Conservation (phyloP, 2,329 filamentous ascomycete species). For the Cladosporium cucumerinum region DNA sequence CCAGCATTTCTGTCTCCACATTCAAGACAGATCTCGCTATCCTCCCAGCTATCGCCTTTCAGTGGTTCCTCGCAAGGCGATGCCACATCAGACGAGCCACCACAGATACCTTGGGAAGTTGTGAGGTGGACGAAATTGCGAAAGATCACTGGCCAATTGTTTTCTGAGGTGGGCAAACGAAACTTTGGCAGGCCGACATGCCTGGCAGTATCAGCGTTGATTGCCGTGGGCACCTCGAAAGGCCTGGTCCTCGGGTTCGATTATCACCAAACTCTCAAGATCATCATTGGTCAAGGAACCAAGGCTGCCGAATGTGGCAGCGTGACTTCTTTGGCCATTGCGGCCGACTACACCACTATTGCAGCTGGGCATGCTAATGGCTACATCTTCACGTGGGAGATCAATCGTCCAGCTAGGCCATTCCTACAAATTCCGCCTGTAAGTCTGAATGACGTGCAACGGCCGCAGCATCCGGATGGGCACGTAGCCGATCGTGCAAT, state of each 20-base stretch:
- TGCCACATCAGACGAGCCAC: slow-evolving; percentile 39
- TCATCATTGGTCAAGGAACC: slow-evolving; percentile 88
- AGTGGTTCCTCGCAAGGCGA: slow-evolving; percentile 64
- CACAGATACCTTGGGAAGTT: slow-evolving; percentile 89
- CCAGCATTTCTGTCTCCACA: slow-evolving; percentile 74
- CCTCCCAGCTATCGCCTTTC: slow-evolving; percentile 53
- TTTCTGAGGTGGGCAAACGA: slow-evolving; percentile 86
- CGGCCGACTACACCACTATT: slow-evolving; percentile 88
- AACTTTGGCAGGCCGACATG: slow-evolving; percentile 92
- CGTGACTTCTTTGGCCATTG: slow-evolving; percentile 82
- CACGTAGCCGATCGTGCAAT: slow-evolving; percentile 76
- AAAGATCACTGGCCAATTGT: slow-evolving; percentile 83
- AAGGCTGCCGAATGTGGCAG: slow-evolving; percentile 91
- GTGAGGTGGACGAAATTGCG: slow-evolving; percentile 92
- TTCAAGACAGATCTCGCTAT: slow-evolving; percentile 60
- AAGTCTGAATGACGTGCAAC: slow-evolving; percentile 57
- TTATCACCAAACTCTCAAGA: slow-evolving; percentile 91
- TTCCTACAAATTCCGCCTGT: slow-evolving; percentile 85
- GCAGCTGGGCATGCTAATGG: slow-evolving; percentile 87
- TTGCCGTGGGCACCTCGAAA: slow-evolving; percentile 89
- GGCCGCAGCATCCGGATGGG: slow-evolving; percentile 70
- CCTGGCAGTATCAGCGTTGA: slow-evolving; percentile 79
- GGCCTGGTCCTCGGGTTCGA: slow-evolving; percentile 95
- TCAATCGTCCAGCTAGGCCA: slow-evolving; percentile 72
- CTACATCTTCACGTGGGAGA: slow-evolving; percentile 96